These are phyloP conservation scores for Leucocoprinus birnbaumii DNA, from an alignment of 768 basidiomycete genomes.

Conservation along the genomic window DNA sequence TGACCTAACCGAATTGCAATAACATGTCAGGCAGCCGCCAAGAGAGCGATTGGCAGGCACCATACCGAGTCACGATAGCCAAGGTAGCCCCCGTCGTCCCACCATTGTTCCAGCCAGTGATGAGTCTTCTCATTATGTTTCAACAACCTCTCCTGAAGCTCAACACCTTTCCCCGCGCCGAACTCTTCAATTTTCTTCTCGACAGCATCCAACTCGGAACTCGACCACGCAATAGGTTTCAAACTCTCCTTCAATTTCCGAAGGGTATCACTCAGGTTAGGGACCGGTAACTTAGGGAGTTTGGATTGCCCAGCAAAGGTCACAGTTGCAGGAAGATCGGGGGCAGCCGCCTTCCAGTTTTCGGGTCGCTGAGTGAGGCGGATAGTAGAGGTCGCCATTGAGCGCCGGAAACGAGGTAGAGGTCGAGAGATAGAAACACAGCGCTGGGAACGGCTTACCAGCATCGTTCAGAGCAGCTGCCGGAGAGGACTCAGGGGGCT, in stretches of 20 bases:
- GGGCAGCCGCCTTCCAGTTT: constrained; percentile 74
- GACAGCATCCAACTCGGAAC: constrained; percentile 52
- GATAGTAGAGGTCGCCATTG: constrained; percentile 22
- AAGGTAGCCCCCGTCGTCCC: constrained; percentile 85
- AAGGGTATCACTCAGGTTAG: constrained; percentile 63
- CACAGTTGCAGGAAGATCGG: constrained; percentile 43
- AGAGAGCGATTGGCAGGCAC: constrained; percentile 1
- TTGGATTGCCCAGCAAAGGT: constrained; percentile 66
- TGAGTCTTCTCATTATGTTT: constrained; percentile 48
- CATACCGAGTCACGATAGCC: constrained; percentile 82
- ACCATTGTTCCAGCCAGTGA: constrained; percentile 94
- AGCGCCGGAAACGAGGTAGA: constrained; percentile 1
- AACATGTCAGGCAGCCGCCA: not conserved
- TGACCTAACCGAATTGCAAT: constrained; percentile 40
- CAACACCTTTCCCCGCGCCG: constrained; percentile 39
- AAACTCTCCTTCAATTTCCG: constrained; percentile 67
- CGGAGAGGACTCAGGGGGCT: not conserved
- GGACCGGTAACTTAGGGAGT: constrained; percentile 76
- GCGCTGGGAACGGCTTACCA: not conserved
- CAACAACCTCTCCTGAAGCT: constrained; percentile 66
- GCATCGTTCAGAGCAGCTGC: constrained; percentile 1
- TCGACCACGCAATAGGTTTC: constrained; percentile 67
- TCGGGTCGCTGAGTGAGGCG: constrained; percentile 33
- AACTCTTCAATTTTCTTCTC: constrained; percentile 69
- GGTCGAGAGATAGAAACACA: not conserved